Base-by-base conservation (phyloP, 495 filamentous ascomycete species). In the Penicillium antarcticum region DNA sequence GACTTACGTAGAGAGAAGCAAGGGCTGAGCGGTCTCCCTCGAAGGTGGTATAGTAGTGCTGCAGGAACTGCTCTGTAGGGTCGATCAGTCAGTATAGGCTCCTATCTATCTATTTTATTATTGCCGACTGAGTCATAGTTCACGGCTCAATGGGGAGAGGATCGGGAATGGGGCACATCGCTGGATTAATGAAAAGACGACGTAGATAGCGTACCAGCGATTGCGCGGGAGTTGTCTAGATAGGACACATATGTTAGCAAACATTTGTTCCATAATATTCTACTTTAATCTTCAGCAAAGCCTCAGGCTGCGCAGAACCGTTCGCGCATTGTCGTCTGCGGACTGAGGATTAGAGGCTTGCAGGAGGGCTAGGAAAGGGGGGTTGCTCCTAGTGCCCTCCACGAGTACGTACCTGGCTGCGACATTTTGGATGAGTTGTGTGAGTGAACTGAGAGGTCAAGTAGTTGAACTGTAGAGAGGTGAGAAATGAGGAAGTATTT, bases 41-140 rank as follows among this genome's bases (percentile, higher is more conserved):
- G 70, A 97, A 95, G 43, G 83, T 85, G 48, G 82, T 70, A 78
- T 96, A 96, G 85, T 96, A 97, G 78, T 86, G 92, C 19, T 82
- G 51, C 43, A 89, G 84, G 71, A 97, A 97, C 61, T 92, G 76
- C 55, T 79, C 92, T 97, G 66, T 61, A 39, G 13, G 12, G 26
- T 23, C 6, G 24, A 38, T 32, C 16, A 10, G 57, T 67, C 45
- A 69, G 64, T 41, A 40, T 5, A 29, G 29, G 31, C 9, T 32
- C 14, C 9, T 39, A 32, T 33, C 21, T 42, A 13, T 17, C 42
- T 37, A 12, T 24, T 34, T 16, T 35, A 10, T 18, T 13, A 52
- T 38, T 33, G 4, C 16, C 21, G 7, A 16, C 11, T 32, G 26
- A 10, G 18, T 10, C 29, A 36, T 33, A 13, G 17, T 17, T 38